Percentiles rank a stretch among this genome's conserved stretches.
These are phyloP conservation scores for Dalbergia cochinchinensis DNA, from an alignment of 306 rosid genomes.

Conservation along the genomic window DNA sequence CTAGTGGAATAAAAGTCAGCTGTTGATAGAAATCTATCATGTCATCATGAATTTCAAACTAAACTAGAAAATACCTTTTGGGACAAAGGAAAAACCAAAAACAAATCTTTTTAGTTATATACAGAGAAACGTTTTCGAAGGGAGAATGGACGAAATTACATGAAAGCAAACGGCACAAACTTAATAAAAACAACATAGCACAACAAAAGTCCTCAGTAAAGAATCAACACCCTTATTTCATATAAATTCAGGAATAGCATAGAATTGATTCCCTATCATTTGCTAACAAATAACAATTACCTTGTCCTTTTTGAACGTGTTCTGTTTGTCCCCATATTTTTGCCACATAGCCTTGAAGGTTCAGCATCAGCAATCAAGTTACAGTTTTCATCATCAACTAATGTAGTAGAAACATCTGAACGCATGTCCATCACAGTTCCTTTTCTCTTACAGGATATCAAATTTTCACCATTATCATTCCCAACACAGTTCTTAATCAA, in stretches of 20 bases:
- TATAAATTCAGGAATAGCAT: background rate
- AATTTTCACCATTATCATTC: constrained; percentile 43
- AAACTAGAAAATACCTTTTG: background rate
- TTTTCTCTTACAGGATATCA: constrained; percentile 60
- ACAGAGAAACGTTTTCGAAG: constrained; percentile 17
- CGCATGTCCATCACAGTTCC: constrained; percentile 44
- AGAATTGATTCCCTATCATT: constrained; percentile 18
- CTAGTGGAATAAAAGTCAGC: background rate
- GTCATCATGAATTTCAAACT: constrained; percentile 33
- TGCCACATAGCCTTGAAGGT: constrained; percentile 45
- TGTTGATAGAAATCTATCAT: background rate
- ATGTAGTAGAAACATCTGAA: constrained; percentile 51
- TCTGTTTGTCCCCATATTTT: constrained; percentile 49
- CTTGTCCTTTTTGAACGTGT: constrained; percentile 66
- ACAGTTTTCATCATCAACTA: constrained; percentile 48
- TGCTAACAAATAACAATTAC: constrained; percentile 52
- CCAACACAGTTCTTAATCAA: constrained; percentile 33
- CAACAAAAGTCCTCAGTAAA: background rate
- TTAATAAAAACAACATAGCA: constrained; percentile 21
- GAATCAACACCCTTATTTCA: constrained; percentile 12
- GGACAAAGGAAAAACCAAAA: constrained; percentile 19
- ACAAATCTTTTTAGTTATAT: background rate
- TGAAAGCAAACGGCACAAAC: background rate
- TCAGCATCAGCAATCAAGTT: constrained; percentile 47
- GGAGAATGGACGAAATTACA: constrained; percentile 1